Percentiles rank a stretch among this genome's conserved stretches.
phyloP scores from a whole-genome alignment of 345 rosid genomes.

The Melaleuca quinquenervia region DNA sequence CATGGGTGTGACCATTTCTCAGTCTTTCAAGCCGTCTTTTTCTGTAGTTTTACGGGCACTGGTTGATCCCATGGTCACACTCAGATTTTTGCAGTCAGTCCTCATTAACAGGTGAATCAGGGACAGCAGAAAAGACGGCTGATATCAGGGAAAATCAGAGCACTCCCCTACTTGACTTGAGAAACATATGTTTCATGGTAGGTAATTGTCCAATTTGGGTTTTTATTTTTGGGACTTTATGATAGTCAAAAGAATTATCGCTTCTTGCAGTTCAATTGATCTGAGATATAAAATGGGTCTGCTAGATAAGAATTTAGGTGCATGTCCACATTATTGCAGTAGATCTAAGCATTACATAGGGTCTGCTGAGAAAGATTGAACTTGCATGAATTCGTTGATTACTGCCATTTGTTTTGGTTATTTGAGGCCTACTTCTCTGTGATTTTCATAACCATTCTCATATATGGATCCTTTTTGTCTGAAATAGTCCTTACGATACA shows the following conservation, averaged over 20 bases:
- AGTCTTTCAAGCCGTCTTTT: background rate
- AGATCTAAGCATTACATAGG: background rate
- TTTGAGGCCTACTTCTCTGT: background rate
- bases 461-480: background rate
- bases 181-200: conserved; percentile 72
- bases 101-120: conserved; percentile 66
- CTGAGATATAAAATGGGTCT: background rate
- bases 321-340: background rate
- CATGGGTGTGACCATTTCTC: background rate
- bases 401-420: background rate
- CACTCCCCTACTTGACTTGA: conserved; percentile 59
- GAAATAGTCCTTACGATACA: background rate
- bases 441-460: background rate
- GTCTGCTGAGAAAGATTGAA: background rate
- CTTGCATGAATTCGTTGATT: background rate
- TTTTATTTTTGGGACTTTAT: background rate
- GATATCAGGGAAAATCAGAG: conserved; percentile 33
- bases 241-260: background rate
- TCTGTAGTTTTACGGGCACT: background rate
- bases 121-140: conserved; percentile 46
- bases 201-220: background rate
- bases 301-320: background rate
- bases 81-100: conserved; percentile 32
- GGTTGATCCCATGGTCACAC: conserved; percentile 6
- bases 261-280: background rate